phyloP scores from a whole-genome alignment of 192 early-diverging fungal species.

The Phlyctochytrium bullatum region DNA sequence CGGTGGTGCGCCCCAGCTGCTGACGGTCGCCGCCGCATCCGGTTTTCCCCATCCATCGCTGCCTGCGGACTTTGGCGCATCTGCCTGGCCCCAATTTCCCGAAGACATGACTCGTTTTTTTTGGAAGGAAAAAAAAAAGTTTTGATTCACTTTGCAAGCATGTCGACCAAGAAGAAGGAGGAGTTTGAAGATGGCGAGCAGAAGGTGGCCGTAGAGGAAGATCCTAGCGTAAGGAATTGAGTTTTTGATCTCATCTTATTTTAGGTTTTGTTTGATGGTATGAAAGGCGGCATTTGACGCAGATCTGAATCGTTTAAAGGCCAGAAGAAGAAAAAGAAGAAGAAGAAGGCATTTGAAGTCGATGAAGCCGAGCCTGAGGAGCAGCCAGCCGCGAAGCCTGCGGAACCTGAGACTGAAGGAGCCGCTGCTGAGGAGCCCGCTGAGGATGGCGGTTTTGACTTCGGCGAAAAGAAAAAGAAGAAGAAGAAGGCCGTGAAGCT shows the following conservation, averaged over 20 bases:
- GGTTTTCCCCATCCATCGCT: background rate
- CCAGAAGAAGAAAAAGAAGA: slow-evolving; percentile 38
- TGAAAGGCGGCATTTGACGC: background rate
- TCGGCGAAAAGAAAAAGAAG: slow-evolving; percentile 86
- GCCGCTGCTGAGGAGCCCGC: slow-evolving; percentile 27
- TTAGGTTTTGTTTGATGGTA: slow-evolving; percentile 15
- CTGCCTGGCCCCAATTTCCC: no score
- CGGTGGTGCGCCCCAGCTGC: slow-evolving; percentile 23
- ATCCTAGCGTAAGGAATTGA: background rate
- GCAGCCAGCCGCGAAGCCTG: slow-evolving; percentile 3
- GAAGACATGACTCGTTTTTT: no score
- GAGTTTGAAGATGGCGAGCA: background rate
- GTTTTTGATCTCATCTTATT: background rate
- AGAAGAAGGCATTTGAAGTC: slow-evolving; percentile 18
- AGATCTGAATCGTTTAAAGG: background rate
- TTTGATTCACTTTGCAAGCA: background rate
- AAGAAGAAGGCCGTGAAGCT: slow-evolving; percentile 73
- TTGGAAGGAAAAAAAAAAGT: background rate
- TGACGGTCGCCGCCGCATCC: background rate
- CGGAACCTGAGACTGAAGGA: background rate
- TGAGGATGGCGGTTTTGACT: slow-evolving; percentile 41
- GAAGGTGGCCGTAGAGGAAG: background rate
- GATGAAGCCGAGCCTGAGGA: background rate
- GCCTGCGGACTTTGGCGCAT: background rate
- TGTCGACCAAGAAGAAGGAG: background rate